Evolutionary conservation across 1,139 yeast genomes (phyloP).

Genomic region (Lipomyces yarrowii): DNA sequence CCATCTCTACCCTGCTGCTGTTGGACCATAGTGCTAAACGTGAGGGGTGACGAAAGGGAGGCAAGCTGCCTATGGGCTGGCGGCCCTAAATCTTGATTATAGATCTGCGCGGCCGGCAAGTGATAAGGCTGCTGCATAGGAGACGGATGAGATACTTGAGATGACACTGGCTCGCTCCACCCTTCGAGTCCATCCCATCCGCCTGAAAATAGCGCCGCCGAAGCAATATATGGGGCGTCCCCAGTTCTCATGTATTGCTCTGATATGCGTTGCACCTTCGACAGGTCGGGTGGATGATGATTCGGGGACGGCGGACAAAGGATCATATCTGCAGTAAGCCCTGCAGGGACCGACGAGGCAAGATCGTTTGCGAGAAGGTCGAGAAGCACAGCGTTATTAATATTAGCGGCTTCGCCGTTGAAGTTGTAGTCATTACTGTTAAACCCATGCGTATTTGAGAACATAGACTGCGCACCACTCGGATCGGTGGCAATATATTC

Average conservation of each 20-base stretch:
- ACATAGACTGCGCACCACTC: background rate
- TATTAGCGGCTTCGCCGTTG: background rate
- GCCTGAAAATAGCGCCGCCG: conserved; percentile 11
- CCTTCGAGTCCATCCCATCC: conserved; percentile 12
- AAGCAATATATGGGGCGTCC: conserved; percentile 20
- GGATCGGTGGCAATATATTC: conserved; percentile 2
- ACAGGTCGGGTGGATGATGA: conserved; percentile 8
- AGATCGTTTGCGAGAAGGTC: conserved; percentile 10
- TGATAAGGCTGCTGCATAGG: background rate
- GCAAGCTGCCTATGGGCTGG: background rate
- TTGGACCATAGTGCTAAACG: background rate
- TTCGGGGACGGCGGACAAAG: conserved; percentile 7
- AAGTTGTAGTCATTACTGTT: conserved; percentile 1
- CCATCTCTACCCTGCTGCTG: background rate
- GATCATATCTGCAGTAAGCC: background rate
- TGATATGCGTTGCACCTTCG: conserved; percentile 15
- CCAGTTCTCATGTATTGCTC: conserved; percentile 19
- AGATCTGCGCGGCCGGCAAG: background rate
- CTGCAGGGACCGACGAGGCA: background rate
- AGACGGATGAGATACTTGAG: background rate
- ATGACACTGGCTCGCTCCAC: conserved; percentile 3
- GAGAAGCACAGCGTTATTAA: background rate
- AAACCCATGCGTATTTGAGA: background rate
- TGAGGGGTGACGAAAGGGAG: background rate
- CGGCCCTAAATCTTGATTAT: background rate